Evolutionary conservation across 768 basidiomycete genomes (phyloP).

Genomic region (Mycena floridula): DNA sequence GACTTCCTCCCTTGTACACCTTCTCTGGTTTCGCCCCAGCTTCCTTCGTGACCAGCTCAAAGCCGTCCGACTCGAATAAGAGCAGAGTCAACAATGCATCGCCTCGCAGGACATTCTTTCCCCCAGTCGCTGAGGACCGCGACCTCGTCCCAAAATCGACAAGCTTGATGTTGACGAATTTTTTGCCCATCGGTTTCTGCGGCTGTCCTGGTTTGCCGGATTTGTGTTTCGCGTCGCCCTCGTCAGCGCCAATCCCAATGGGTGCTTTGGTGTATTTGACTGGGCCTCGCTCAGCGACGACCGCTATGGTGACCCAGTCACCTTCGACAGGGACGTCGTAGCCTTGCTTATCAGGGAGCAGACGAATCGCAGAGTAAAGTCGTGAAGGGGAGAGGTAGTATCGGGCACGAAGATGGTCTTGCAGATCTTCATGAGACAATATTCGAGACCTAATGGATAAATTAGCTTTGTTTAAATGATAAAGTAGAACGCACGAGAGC

Average conservation of each 20-base stretch:
- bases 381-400: slow-evolving; percentile 86
- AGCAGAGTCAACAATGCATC: slow-evolving; percentile 81
- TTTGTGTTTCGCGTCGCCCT: slow-evolving; percentile 32
- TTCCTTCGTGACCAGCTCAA: slow-evolving; percentile 48
- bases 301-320: slow-evolving; percentile 95
- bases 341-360: slow-evolving; percentile 70
- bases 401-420: slow-evolving; percentile 74
- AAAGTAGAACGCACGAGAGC: slow-evolving; percentile 53
- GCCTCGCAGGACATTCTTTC: slow-evolving; percentile 59
- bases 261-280: slow-evolving; percentile 69
- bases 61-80: slow-evolving; percentile 82
- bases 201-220: slow-evolving; percentile 27
- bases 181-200: slow-evolving; percentile 52
- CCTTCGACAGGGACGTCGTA: slow-evolving; percentile 90
- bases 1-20: slow-evolving; percentile 82
- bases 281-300: slow-evolving; percentile 86
- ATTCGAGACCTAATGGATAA: slow-evolving; percentile 52
- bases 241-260: slow-evolving; percentile 45
- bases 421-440: slow-evolving; percentile 70
- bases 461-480: background rate
- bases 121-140: slow-evolving; percentile 47
- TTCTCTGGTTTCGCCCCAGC: slow-evolving; percentile 49
- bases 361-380: slow-evolving; percentile 80
- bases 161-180: slow-evolving; percentile 82
- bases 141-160: slow-evolving; percentile 72